Evolutionary conservation across 352 stramenopile species (phyloP), one percentile per base, ranked within the genome.

Genomic region (Peronospora belbahrii): DNA sequence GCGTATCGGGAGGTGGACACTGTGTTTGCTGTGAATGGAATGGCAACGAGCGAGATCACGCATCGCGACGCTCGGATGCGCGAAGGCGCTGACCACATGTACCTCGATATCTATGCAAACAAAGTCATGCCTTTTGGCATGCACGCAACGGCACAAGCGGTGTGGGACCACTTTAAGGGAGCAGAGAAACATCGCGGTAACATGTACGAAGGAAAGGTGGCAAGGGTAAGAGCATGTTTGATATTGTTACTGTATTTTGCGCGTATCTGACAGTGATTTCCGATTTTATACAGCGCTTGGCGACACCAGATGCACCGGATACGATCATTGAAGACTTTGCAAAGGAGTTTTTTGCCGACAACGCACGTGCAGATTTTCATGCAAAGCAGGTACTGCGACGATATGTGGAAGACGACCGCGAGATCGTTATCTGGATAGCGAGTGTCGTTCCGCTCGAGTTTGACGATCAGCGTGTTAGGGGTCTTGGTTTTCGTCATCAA

Each of bases 61-160:
- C 52, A 62, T 46, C 59, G 64, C 28, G 60, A 70, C 24, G 64
- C 64, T 8, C 55, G 60, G 18, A 68, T 73, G 59, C 59, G 62
- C 4, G 59, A 70, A 51, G 64, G 51, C 4, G 49, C 56, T 14
- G 62, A 70, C 31, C 62, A 25, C 38, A 73, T 73, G 48, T 68
- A 70, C 27, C 50, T 73, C n/a, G 64, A 73, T 32, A 73, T 73
- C 38, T 70, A 57, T 22, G 59, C 64, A 6, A 73, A 67, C 56
- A 69, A 70, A 34, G 40, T 73, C 15, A 58, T 73, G 51, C 64
- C 64, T n/a, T 73, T 73, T 43, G 64, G 54, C 14, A 67, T 73
- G 59, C 55, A 55, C 4, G 48, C 59, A 23, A 67, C 64, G 7
- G 64, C 56, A 27, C 44, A 65, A 43, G 64, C 64, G 0, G 64